Evolutionary conservation across 2,329 filamentous ascomycete species (phyloP), one percentile per base, ranked within the genome.

Genomic region (Pseudogymnoascus sp.): DNA sequence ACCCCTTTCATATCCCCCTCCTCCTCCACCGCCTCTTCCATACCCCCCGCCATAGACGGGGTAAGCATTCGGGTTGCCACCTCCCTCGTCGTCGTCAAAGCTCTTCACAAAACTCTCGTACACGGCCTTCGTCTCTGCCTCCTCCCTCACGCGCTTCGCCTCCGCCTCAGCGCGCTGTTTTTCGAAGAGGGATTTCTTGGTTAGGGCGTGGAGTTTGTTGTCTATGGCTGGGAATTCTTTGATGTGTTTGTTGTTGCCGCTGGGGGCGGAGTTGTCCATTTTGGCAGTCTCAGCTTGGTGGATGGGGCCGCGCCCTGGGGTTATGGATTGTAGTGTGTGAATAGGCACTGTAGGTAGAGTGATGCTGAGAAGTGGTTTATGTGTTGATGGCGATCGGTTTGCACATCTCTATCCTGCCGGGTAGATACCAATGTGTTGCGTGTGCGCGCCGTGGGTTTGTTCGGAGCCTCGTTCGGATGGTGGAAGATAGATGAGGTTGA

Each of bases 41-140:
- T 50, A 66, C 23, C 66, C 64, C 16, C 60, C 60, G 6, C 62
- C 66, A 50, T 68, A 63, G 10, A 25, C 61, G 40, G 56, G 28
- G 28, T 31, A 31, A 31, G 34, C 67, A 66, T 36, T 65, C 66
- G 44, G 69, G 65, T 61, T 64, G 63, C 62, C 64, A 38, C 70
- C 71, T 23, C 76, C 73, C 64, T 83, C 82, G 38, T 81, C 84
- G 42, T 82, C 79, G 25, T 86, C 87, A 70, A 90, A 90, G 63
- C 83, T 91, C 75, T 93, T 93, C 63, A 95, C 85, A 69, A 96
- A 96, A 68, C 93, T 91, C 69, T 91, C 86, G 74, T 93, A 90
- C 0, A 92, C 91, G 23, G 91, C 91, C 21, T 89, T 90, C 5
- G 90, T 96, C 77, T 96, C 93, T 68, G 89, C 91, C 71, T 89